These are phyloP conservation scores for Russula earlei DNA, from an alignment of 768 basidiomycete genomes.

Conservation along the genomic window DNA sequence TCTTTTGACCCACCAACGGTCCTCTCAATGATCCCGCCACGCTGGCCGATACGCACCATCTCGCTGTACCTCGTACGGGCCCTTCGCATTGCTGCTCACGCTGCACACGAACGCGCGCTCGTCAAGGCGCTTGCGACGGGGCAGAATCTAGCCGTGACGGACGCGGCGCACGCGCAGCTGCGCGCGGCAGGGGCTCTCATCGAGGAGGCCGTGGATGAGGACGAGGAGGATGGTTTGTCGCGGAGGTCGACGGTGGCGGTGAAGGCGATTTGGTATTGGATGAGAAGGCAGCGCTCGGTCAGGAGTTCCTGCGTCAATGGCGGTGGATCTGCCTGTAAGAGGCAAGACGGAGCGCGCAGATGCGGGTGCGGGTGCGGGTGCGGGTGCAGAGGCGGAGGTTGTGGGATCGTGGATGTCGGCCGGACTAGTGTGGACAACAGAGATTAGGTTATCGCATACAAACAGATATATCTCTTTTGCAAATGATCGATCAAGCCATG, in stretches of 20 bases:
- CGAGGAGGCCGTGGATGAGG: constrained; percentile 1
- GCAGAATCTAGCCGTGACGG: constrained; percentile 59
- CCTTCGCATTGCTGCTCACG: constrained; percentile 32
- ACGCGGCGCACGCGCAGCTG: constrained; percentile 1
- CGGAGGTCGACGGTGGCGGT: not conserved
- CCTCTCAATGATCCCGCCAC: constrained; percentile 67
- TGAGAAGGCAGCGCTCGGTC: constrained; percentile 1
- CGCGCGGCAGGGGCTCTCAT: constrained; percentile 8
- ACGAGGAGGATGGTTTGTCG: not conserved
- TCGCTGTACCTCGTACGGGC: constrained; percentile 2
- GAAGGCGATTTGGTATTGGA: constrained; percentile 1
- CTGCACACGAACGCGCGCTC: constrained; percentile 59
- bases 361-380: not conserved
- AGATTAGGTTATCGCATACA: no score
- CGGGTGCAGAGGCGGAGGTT: no score
- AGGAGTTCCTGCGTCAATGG: not conserved
- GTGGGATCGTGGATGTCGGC: constrained; percentile 10
- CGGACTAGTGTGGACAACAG: constrained; percentile 2
- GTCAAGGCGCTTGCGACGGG: constrained; percentile 69
- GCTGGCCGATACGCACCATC: constrained; percentile 67
- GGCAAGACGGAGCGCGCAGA: not conserved
- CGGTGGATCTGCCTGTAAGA: not conserved
- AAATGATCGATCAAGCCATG: not conserved
- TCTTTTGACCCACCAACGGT: constrained; percentile 63
- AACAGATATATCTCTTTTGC: no score